These are phyloP conservation scores for Endogone sp. DNA, from an alignment of 192 early-diverging fungal species.

Conservation along the genomic window DNA sequence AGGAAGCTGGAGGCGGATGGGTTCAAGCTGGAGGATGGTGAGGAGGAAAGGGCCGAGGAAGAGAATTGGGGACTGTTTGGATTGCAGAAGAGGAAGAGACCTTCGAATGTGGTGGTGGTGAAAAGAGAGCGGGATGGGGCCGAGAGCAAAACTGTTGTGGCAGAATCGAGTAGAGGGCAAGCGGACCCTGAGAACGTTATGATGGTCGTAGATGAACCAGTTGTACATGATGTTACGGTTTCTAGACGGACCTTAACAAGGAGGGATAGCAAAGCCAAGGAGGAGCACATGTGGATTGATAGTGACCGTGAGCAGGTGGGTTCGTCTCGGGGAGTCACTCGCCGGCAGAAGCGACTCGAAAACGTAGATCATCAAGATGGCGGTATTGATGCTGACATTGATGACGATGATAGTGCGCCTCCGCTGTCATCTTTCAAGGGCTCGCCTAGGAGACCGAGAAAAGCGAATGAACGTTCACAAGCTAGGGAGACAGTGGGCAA, in stretches of 20 bases:
- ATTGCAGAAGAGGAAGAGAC: not conserved
- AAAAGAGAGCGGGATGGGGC: not conserved
- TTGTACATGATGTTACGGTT: not conserved
- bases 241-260: not conserved
- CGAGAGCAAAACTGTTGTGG: not conserved
- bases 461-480: not conserved
- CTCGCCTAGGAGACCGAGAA: not conserved
- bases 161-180: not conserved
- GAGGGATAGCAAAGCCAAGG: not conserved
- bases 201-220: not conserved
- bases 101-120: not conserved
- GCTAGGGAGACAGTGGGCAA: not conserved
- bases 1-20: slow-evolving; percentile 39
- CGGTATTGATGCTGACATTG: not conserved
- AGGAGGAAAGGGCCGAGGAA: slow-evolving; percentile 29
- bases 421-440: not conserved
- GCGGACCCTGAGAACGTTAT: not conserved
- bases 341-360: not conserved
- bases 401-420: not conserved
- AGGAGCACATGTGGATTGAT: not conserved
- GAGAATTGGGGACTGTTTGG: slow-evolving; percentile 33
- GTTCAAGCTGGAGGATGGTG: slow-evolving; percentile 33
- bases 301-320: not conserved
- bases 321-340: not conserved
- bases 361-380: not conserved